Percentiles rank a stretch among this genome's conserved stretches.
Evolutionary conservation across 495 filamentous ascomycete genomes (phyloP).

Genomic region (Cercophora newfieldiana): DNA sequence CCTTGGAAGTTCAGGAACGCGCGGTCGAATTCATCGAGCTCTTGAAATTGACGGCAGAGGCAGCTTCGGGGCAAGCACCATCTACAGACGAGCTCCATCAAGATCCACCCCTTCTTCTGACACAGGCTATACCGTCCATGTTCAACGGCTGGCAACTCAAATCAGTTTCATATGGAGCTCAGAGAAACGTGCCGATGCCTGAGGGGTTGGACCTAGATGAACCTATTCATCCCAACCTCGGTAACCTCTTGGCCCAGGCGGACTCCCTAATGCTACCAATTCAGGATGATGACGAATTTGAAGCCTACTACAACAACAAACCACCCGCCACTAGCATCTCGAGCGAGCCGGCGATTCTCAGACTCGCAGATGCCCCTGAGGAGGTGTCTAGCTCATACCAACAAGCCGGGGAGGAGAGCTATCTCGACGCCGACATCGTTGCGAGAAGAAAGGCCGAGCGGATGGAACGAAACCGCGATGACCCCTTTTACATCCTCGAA

Average conservation of each 20-base stretch:
- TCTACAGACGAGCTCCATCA: slow-evolving; percentile 52
- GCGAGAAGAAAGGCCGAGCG: slow-evolving; percentile 67
- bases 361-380: slow-evolving; percentile 44
- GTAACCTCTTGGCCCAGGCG: slow-evolving; percentile 59
- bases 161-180: slow-evolving; percentile 79
- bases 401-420: slow-evolving; percentile 52
- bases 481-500: slow-evolving; percentile 88
- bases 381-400: slow-evolving; percentile 64
- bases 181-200: slow-evolving; percentile 83
- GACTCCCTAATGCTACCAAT: slow-evolving; percentile 54
- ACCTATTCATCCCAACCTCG: slow-evolving; percentile 77
- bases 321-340: slow-evolving; percentile 41
- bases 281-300: slow-evolving; percentile 62
- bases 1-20: slow-evolving; percentile 93
- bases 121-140: slow-evolving; percentile 81
- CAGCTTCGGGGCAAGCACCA: slow-evolving; percentile 63
- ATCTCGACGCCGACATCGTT: slow-evolving; percentile 62
- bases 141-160: slow-evolving; percentile 87
- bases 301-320: slow-evolving; percentile 70
- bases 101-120: slow-evolving; percentile 76
- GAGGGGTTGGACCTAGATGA: slow-evolving; percentile 69
- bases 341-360: slow-evolving; percentile 53
- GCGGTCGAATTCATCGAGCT: slow-evolving; percentile 90
- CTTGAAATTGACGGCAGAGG: slow-evolving; percentile 79
- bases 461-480: slow-evolving; percentile 78